These are phyloP conservation scores for Ophiostoma sp. DNA, from an alignment of 2,329 filamentous ascomycete genomes.

Conservation along the genomic window DNA sequence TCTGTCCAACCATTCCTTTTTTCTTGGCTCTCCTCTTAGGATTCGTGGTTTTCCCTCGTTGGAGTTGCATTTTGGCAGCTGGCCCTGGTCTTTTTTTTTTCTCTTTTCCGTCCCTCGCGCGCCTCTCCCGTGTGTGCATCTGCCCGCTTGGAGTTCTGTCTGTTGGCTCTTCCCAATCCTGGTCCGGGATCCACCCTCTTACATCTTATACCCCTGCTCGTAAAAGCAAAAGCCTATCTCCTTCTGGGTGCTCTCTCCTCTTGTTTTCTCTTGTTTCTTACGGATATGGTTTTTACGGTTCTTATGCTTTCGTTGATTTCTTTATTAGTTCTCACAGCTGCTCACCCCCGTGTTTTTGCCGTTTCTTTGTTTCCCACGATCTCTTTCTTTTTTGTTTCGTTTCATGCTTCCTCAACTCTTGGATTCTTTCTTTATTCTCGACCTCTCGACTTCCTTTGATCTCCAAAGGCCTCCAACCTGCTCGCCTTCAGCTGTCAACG, in stretches of 20 bases:
- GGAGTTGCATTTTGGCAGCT: not conserved
- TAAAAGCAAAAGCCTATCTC: not conserved
- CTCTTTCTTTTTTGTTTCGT: not conserved
- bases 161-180: not conserved
- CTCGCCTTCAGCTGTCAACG: not conserved
- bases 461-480: not conserved
- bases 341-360: not conserved
- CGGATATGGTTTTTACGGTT: not conserved
- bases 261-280: not conserved
- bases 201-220: not conserved
- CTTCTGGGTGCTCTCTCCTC: not conserved
- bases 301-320: not conserved
- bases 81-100: not conserved
- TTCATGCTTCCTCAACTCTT: not conserved
- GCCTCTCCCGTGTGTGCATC: not conserved
- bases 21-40: not conserved
- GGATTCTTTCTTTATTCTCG: not conserved
- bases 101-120: no score
- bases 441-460: not conserved
- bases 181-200: not conserved
- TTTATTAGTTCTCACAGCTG: not conserved
- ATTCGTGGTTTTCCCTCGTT: not conserved
- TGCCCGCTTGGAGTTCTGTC: not conserved
- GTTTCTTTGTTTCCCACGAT: slow-evolving; percentile 40
- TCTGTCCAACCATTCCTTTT: not conserved